Evolutionary conservation across 768 basidiomycete species (phyloP).

Genomic region (Mycena leptocephala): DNA sequence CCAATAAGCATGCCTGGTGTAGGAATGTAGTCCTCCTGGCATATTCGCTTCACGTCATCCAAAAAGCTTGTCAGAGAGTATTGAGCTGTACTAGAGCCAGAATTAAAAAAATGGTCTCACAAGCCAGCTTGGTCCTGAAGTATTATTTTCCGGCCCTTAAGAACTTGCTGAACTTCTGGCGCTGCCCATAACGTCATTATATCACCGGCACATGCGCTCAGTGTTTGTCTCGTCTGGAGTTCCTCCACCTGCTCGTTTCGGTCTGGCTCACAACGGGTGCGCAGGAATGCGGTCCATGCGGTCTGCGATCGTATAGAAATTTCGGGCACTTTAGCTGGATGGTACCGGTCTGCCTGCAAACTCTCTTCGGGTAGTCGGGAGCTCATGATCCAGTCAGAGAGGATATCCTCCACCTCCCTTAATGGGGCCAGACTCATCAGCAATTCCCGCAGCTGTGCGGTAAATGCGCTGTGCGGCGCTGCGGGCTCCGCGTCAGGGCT

Average conservation of each 20-base stretch:
- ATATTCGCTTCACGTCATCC: constrained; percentile 67
- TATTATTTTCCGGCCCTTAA: constrained; percentile 60
- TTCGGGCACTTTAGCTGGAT: constrained; percentile 62
- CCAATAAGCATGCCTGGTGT: constrained; percentile 58
- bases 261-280: constrained; percentile 45
- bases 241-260: constrained; percentile 49
- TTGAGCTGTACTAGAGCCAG: not conserved
- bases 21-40: constrained; percentile 66
- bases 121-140: constrained; percentile 75
- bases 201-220: constrained; percentile 69
- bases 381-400: constrained; percentile 62
- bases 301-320: constrained; percentile 63
- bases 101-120: constrained; percentile 56
- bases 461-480: constrained; percentile 41
- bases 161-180: constrained; percentile 56
- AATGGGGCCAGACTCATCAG: constrained; percentile 69
- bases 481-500: constrained; percentile 21
- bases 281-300: constrained; percentile 65
- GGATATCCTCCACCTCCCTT: constrained; percentile 67
- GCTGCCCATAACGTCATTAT: constrained; percentile 71
- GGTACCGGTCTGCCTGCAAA: constrained; percentile 39
- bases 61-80: constrained; percentile 63
- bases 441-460: constrained; percentile 59
- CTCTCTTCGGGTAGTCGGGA: constrained; percentile 24
- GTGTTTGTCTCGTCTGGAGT: constrained; percentile 60